Conservation (phyloP, 2,329 filamentous ascomycete species). For the Scopulariopsis brevicaulis region DNA sequence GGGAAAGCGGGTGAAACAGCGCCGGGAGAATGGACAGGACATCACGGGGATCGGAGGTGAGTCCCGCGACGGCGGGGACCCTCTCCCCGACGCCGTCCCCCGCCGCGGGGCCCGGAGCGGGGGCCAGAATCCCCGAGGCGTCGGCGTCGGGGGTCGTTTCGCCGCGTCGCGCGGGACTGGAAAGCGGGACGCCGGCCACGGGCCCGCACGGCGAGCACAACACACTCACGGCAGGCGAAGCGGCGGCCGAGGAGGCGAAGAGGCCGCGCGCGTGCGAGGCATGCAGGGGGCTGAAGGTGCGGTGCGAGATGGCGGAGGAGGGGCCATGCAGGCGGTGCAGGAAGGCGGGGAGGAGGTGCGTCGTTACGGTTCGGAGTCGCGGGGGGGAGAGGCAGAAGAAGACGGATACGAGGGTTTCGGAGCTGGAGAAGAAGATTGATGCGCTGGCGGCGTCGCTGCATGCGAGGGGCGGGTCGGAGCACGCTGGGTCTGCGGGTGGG, state of each 20-base stretch:
- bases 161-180: not conserved
- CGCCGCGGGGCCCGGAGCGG: not conserved
- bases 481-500: not conserved
- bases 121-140: not conserved
- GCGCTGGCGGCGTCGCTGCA: conserved; percentile 72
- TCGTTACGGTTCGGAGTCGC: conserved; percentile 61
- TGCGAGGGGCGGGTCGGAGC: not conserved
- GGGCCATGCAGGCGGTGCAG: conserved; percentile 64
- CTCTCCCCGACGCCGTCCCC: not conserved
- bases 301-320: conserved; percentile 68
- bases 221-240: not conserved
- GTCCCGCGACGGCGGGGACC: not conserved
- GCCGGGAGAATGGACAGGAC: not conserved
- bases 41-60: not conserved
- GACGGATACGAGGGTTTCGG: conserved; percentile 77
- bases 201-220: not conserved
- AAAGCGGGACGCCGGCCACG: not conserved
- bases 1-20: not conserved
- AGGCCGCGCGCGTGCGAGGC: conserved; percentile 64
- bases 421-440: conserved; percentile 89
- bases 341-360: conserved; percentile 67
- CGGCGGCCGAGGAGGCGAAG: conserved; percentile 38
- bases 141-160: not conserved
- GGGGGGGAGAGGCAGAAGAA: conserved; percentile 71
- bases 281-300: conserved; percentile 67